Conservation (phyloP, 2,329 filamentous ascomycete genomes). For the Cordyceps militaris region DNA sequence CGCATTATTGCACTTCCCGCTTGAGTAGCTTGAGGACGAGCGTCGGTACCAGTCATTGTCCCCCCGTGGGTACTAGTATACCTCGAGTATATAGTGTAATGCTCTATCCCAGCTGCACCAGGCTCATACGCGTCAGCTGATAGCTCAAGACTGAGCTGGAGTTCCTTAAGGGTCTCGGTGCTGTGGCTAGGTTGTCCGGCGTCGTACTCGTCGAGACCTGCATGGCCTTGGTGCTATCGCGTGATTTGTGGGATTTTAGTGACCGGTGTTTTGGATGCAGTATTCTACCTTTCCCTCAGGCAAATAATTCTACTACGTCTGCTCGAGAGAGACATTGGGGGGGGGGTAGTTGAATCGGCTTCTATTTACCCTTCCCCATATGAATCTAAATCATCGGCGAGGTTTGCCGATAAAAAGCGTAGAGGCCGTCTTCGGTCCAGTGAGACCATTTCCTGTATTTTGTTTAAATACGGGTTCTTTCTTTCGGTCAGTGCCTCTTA, state of each 20-base stretch:
- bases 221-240: background rate
- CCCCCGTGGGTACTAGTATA: too few species aligned
- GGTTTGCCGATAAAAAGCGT: background rate
- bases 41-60: too few species aligned
- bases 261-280: background rate
- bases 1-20: too few species aligned
- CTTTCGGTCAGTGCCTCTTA: background rate
- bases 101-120: too few species aligned
- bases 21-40: too few species aligned
- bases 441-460: background rate
- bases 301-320: background rate
- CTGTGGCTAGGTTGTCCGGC: too few species aligned
- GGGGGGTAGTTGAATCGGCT: background rate
- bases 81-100: too few species aligned
- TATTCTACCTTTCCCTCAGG: background rate
- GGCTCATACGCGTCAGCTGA: too few species aligned
- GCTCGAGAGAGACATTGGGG: background rate
- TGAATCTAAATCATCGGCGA: background rate
- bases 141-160: too few species aligned
- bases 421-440: too few species aligned
- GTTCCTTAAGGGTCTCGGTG: too few species aligned
- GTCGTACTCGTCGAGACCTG: too few species aligned
- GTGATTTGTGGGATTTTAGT: background rate
- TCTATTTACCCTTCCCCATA: background rate
- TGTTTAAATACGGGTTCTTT: background rate